Conservation (phyloP, 495 filamentous ascomycete genomes). For the Neurospora cerealis region DNA sequence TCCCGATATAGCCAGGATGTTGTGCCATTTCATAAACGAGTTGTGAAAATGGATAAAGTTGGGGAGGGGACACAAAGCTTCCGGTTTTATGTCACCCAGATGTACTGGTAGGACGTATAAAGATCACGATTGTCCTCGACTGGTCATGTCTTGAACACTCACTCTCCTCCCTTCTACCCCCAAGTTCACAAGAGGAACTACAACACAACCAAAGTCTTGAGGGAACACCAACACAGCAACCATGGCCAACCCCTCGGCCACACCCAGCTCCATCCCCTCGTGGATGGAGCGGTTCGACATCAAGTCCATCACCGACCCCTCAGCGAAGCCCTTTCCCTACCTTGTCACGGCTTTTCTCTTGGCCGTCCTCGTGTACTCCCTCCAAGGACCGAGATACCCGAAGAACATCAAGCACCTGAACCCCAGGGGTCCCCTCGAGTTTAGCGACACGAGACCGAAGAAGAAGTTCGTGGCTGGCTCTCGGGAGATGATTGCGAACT, state of each 20-base stretch:
- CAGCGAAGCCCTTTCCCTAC: not conserved
- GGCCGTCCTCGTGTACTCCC: not conserved
- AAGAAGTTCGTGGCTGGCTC: conserved; percentile 3
- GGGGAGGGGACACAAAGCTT: not conserved
- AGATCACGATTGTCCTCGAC: not conserved
- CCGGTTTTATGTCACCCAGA: not conserved
- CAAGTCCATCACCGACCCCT: not conserved
- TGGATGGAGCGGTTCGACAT: not conserved
- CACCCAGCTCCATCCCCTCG: not conserved
- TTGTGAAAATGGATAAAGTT: not conserved
- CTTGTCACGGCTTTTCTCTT: conserved; percentile 1
- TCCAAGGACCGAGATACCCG: not conserved
- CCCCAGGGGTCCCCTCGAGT: conserved; percentile 4
- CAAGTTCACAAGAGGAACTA: not conserved
- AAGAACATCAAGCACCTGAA: conserved; percentile 7
- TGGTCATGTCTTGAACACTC: not conserved
- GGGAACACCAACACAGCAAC: not conserved
- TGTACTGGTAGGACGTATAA: not conserved
- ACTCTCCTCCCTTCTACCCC: not conserved
- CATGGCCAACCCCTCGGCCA: not conserved
- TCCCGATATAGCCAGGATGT: not conserved
- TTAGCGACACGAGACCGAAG: conserved; percentile 10
- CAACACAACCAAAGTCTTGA: not conserved
- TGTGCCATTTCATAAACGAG: not conserved
- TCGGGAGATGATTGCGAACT: conserved; percentile 3